Conservation (phyloP, 768 basidiomycete genomes). For the Lentinus tigrinus region DNA sequence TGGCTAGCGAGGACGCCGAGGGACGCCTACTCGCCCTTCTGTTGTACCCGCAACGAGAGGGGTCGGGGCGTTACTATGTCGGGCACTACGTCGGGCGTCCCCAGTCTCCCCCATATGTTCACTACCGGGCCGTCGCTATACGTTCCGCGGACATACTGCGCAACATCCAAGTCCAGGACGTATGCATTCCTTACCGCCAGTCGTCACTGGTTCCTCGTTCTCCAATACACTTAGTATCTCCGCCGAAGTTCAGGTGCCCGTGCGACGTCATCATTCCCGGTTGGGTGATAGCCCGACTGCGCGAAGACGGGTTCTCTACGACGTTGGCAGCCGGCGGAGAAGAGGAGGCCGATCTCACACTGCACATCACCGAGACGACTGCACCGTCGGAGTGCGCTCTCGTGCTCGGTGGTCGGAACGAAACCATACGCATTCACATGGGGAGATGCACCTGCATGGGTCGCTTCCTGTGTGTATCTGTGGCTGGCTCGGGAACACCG, state of each 20-base stretch:
- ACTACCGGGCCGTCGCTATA: slow-evolving; percentile 6
- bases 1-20: slow-evolving; percentile 5
- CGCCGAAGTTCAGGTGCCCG: slow-evolving; percentile 1
- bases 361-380: neutral
- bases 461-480: slow-evolving; percentile 3
- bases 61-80: slow-evolving; percentile 5
- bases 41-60: slow-evolving; percentile 3
- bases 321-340: neutral
- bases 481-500: neutral
- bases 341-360: neutral
- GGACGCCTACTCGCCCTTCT: slow-evolving; percentile 3
- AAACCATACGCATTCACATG: slow-evolving; percentile 6
- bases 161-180: neutral
- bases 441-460: slow-evolving; percentile 8
- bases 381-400: neutral
- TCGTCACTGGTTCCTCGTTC: neutral
- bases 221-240: neutral
- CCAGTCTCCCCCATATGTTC: slow-evolving; percentile 2
- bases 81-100: slow-evolving; percentile 15
- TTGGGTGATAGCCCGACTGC: neutral
- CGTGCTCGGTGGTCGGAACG: neutral
- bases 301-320: neutral
- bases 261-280: slow-evolving; percentile 8
- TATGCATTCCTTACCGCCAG: slow-evolving; percentile 7
- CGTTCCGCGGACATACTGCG: neutral